Percentiles rank a stretch among this genome's conserved stretches.
These are phyloP conservation scores for Endoconidiophora laricicola DNA, from an alignment of 2,329 filamentous ascomycete genomes.

Conservation along the genomic window DNA sequence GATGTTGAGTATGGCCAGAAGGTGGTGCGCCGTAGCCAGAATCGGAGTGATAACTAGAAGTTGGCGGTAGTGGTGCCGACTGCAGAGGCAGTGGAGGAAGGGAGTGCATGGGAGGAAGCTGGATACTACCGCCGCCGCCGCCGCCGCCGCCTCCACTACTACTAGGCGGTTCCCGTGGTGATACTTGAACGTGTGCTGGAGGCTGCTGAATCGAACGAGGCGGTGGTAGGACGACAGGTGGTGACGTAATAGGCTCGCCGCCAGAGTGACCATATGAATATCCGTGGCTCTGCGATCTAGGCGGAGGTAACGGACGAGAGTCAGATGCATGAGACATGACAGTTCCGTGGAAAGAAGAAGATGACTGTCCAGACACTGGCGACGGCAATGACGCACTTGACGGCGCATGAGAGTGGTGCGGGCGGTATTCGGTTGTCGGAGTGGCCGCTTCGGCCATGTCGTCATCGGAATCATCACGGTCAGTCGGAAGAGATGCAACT, in stretches of 20 bases:
- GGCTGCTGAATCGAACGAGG: conserved; percentile 5
- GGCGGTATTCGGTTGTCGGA: conserved; percentile 9
- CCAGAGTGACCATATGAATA: not conserved
- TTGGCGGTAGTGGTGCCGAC: conserved; percentile 6
- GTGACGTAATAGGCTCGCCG: not conserved
- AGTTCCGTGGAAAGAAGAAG: conserved; percentile 11
- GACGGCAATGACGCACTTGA: conserved; percentile 10
- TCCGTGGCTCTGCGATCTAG: conserved; percentile 1
- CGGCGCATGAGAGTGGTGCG: conserved; percentile 1
- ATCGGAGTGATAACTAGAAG: conserved; percentile 9
- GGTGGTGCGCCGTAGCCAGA: not conserved
- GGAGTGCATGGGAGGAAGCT: not conserved
- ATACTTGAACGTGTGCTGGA: conserved; percentile 8
- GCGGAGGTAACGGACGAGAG: not conserved
- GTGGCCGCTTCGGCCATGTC: conserved; percentile 14
- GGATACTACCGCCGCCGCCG: not conserved
- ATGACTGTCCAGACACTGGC: conserved; percentile 14
- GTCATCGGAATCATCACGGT: conserved; percentile 33
- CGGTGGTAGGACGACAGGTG: not conserved
- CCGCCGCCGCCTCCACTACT: not conserved
- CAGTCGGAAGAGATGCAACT: conserved; percentile 28
- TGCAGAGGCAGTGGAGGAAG: conserved; percentile 6
- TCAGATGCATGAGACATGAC: conserved; percentile 15
- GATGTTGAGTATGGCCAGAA: not conserved
- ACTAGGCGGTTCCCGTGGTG: not conserved